phyloP scores from a whole-genome alignment of 495 filamentous ascomycete species.

The Oleoguttula mirabilis region DNA sequence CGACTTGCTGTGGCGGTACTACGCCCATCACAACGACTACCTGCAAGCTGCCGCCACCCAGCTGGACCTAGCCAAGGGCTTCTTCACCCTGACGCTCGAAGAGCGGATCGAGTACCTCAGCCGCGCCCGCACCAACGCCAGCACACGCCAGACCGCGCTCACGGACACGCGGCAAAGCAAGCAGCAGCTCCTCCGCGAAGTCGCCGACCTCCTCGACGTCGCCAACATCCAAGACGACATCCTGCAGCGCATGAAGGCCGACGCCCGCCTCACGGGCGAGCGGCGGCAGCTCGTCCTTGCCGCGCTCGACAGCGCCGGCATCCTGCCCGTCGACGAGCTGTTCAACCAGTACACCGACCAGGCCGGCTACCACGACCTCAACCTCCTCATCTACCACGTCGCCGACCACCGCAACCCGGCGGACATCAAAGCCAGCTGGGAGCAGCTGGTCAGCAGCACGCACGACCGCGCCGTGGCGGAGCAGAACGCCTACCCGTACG shows the following conservation, averaged over 20 bases:
- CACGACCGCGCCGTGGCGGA: conserved; percentile 47
- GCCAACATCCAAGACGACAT: conserved; percentile 92
- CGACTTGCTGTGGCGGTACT: conserved; percentile 87
- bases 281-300: conserved; percentile 48
- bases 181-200: conserved; percentile 65
- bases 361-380: conserved; percentile 82
- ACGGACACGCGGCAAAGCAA: conserved; percentile 54
- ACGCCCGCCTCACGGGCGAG: conserved; percentile 50
- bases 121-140: conserved; percentile 75
- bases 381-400: conserved; percentile 74
- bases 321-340: conserved; percentile 67
- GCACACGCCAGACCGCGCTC: conserved; percentile 52
- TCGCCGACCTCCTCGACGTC: conserved; percentile 78
- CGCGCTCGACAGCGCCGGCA: conserved; percentile 53
- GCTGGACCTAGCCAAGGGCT: conserved; percentile 66
- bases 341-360: conserved; percentile 84
- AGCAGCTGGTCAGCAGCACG: conserved; percentile 57
- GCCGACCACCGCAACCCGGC: conserved; percentile 77
- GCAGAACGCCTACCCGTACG: conserved; percentile 54
- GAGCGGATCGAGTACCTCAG: conserved; percentile 80
- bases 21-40: conserved; percentile 63
- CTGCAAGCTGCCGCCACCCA: conserved; percentile 81
- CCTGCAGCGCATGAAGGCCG: conserved; percentile 62
- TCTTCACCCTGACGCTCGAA: conserved; percentile 60
- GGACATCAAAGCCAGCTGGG: conserved; percentile 75